Conservation (phyloP, 2,329 filamentous ascomycete species). For the Immersiporthe knoxdaviesiana region DNA sequence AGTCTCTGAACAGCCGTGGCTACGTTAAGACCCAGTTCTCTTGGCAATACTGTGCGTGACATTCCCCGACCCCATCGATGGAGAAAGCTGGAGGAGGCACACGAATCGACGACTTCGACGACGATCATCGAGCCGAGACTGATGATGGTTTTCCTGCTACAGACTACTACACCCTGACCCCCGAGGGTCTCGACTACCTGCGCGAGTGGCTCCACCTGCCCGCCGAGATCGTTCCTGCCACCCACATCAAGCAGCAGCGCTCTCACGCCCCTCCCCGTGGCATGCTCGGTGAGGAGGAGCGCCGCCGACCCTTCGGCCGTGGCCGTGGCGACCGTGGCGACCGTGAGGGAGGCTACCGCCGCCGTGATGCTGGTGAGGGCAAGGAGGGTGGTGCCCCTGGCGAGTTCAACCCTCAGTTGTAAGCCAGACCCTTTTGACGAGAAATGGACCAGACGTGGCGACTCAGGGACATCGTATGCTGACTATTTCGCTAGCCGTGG, state of each 20-base stretch:
- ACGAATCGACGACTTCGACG: neutral
- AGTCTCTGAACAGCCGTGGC: conserved; percentile 97
- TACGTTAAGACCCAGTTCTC: conserved; percentile 99
- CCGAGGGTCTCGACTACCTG: conserved; percentile 99
- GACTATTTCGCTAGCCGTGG: conserved; percentile 63
- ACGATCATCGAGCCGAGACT: neutral
- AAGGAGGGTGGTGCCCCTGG: conserved; percentile 93
- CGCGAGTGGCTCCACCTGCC: conserved; percentile 99
- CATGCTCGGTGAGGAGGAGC: conserved; percentile 89
- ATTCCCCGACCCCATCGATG: neutral
- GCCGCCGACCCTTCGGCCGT: conserved; percentile 78
- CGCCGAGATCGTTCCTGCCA: conserved; percentile 98
- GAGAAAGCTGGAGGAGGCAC: neutral
- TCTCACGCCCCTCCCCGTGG: conserved; percentile 97
- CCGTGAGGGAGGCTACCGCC: conserved; percentile 88
- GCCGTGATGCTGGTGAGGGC: conserved; percentile 81
- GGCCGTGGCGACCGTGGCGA: conserved; percentile 73
- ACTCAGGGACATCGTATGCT: conserved; percentile 41
- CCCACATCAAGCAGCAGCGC: conserved; percentile 99
- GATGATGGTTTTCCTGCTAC: neutral
- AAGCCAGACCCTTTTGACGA: conserved; percentile 43
- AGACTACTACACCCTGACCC: conserved; percentile 99
- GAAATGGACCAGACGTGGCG: conserved; percentile 8
- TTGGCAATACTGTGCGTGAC: conserved; percentile 79
- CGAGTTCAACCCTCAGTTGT: conserved; percentile 91